Evolutionary conservation across 202 grass and related monocot species (phyloP).

Genomic region (Eragrostis tef): DNA sequence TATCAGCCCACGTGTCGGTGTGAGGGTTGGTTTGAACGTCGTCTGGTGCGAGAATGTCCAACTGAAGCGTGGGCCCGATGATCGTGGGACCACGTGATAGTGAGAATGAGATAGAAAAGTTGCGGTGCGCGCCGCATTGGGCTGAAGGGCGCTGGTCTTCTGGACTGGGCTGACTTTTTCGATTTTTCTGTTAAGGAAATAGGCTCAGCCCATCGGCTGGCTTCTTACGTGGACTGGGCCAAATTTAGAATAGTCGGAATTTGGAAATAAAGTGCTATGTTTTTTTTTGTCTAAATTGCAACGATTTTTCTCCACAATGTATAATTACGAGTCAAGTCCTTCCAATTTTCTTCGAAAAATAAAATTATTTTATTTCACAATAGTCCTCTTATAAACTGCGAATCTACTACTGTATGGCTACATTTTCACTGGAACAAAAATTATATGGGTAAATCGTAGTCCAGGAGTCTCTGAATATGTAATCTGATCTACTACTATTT

Average conservation of each 20-base stretch:
- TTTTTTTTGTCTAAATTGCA: too few relatives aligned
- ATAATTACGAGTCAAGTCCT: too few relatives aligned
- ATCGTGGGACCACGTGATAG: neutral
- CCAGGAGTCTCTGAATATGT: neutral
- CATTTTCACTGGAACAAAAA: neutral
- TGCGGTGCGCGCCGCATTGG: neutral
- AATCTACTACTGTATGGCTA: neutral
- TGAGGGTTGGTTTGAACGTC: neutral
- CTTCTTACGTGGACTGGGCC: neutral
- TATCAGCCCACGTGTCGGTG: constrained; percentile 29
- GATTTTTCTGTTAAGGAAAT: neutral
- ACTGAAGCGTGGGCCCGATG: neutral
- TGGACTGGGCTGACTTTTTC: neutral
- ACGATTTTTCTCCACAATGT: too few relatives aligned
- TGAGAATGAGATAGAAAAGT: rapidly evolving
- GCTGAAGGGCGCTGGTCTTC: constrained; percentile 21
- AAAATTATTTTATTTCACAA: neutral
- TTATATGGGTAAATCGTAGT: neutral
- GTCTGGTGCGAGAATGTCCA: rapidly evolving
- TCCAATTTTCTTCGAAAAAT: neutral
- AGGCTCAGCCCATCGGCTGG: neutral
- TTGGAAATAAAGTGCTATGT: neutral
- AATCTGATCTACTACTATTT: neutral
- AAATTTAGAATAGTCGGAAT: constrained; percentile 18
- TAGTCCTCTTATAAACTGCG: neutral